Conservation (phyloP, 768 basidiomycete genomes). For the Boletus sp. region DNA sequence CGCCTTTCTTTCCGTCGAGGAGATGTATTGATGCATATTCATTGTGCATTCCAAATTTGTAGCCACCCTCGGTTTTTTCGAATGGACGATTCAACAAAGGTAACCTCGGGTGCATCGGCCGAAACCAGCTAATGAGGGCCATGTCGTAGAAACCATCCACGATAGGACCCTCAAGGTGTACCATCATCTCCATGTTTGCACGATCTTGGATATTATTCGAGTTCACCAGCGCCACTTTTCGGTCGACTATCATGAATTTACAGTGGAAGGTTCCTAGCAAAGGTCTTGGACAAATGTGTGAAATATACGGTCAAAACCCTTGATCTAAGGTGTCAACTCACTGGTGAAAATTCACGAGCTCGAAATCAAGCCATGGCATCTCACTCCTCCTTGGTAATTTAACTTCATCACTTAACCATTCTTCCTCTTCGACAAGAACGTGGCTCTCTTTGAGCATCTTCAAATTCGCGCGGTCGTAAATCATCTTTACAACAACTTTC, state of each 20-base stretch:
- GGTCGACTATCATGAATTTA: slow-evolving; percentile 68
- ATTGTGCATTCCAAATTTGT: slow-evolving; percentile 38
- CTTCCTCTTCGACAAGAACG: slow-evolving; percentile 43
- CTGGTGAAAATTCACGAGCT: slow-evolving; percentile 58
- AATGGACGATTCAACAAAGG: slow-evolving; percentile 39
- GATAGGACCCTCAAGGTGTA: slow-evolving; percentile 67
- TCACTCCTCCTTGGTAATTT: slow-evolving; percentile 52
- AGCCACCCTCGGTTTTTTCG: slow-evolving; percentile 33
- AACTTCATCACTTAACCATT: slow-evolving; percentile 45
- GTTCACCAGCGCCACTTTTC: slow-evolving; percentile 63
- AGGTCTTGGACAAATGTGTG: slow-evolving; percentile 31
- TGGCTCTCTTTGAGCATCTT: slow-evolving; percentile 50
- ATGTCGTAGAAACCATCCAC: slow-evolving; percentile 71
- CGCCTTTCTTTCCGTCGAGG: slow-evolving; percentile 26
- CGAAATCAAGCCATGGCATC: slow-evolving; percentile 58
- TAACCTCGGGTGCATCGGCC: slow-evolving; percentile 44
- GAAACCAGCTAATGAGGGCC: slow-evolving; percentile 61
- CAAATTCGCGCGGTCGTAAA: slow-evolving; percentile 66
- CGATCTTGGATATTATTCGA: slow-evolving; percentile 69
- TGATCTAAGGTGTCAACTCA: slow-evolving; percentile 7
- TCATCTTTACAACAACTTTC: slow-evolving; percentile 61
- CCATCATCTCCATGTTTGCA: slow-evolving; percentile 58
- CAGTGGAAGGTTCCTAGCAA: slow-evolving; percentile 69
- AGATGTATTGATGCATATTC: slow-evolving; percentile 28
- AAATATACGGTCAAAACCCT: background rate